Evolutionary conservation across 257 asterid genomes (phyloP).

Genomic region (Fraxinus pennsylvanica): DNA sequence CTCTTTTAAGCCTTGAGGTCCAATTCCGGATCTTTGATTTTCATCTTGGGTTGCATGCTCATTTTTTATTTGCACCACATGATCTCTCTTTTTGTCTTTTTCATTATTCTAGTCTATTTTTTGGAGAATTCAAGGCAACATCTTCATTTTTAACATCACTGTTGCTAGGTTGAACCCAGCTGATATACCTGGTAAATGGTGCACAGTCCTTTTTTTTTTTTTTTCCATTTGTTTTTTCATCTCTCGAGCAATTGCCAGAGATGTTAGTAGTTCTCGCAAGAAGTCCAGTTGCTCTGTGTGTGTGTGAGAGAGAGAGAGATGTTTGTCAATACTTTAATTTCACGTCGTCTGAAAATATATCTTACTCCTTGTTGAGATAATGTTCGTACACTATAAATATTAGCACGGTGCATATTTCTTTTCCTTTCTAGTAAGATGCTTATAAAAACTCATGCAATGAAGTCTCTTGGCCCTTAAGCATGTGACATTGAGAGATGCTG

Average conservation of each 20-base stretch:
- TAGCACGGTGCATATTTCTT: neutral
- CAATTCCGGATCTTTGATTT: too few species aligned
- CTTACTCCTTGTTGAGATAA: neutral
- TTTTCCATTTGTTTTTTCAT: neutral
- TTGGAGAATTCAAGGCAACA: neutral
- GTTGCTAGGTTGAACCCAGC: neutral
- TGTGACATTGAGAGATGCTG: slow-evolving; percentile 5
- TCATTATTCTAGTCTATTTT: neutral
- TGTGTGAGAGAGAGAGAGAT: neutral
- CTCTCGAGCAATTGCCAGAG: neutral
- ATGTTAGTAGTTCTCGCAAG: neutral
- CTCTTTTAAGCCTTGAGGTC: too few species aligned
- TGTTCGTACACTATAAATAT: neutral
- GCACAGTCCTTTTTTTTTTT: neutral
- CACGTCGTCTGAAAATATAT: neutral
- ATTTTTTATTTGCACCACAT: too few species aligned
- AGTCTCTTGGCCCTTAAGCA: slow-evolving; percentile 1
- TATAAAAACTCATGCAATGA: neutral
- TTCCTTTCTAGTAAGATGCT: neutral
- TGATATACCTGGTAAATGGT: neutral
- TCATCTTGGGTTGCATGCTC: too few species aligned
- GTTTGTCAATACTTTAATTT: neutral
- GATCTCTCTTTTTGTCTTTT: neutral
- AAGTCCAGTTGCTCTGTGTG: neutral
- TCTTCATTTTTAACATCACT: neutral